Percentiles rank a stretch among this genome's conserved stretches.
These are phyloP conservation scores for Daldinia eschscholtzii DNA, from an alignment of 2,329 filamentous ascomycete genomes.

Conservation along the genomic window DNA sequence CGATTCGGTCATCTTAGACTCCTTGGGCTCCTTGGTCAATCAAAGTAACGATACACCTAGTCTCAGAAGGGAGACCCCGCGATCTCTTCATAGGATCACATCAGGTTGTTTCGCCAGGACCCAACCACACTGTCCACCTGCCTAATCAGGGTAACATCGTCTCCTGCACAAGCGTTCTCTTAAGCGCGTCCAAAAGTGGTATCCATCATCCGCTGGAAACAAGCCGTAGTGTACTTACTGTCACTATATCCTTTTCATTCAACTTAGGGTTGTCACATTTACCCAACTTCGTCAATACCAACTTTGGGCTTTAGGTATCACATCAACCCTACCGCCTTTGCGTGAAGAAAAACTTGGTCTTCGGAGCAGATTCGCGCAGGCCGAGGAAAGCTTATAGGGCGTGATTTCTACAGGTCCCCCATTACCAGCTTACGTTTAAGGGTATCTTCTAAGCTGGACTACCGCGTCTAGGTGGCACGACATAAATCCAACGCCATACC, in stretches of 20 bases:
- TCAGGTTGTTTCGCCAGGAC: slow-evolving; percentile 48
- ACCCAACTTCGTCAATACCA: slow-evolving; percentile 37
- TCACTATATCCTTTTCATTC: slow-evolving; percentile 36
- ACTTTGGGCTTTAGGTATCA: slow-evolving; percentile 31
- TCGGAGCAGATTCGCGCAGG: slow-evolving; percentile 25
- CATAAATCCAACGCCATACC: slow-evolving; percentile 39
- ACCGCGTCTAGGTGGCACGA: slow-evolving; percentile 36
- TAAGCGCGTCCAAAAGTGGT: slow-evolving; percentile 38
- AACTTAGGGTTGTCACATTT: slow-evolving; percentile 41
- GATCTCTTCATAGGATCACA: slow-evolving; percentile 48
- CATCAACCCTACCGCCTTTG: slow-evolving; percentile 21
- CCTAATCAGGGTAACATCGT: slow-evolving; percentile 51
- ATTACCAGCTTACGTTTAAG: slow-evolving; percentile 33
- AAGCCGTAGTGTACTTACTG: slow-evolving; percentile 28
- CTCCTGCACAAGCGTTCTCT: slow-evolving; percentile 42
- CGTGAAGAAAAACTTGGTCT: slow-evolving; percentile 29
- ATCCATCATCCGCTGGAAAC: slow-evolving; percentile 32
- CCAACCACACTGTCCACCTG: slow-evolving; percentile 48
- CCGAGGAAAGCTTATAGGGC: slow-evolving; percentile 32
- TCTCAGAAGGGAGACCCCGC: slow-evolving; percentile 30
- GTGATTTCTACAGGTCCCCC: slow-evolving; percentile 25
- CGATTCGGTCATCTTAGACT: slow-evolving; percentile 22
- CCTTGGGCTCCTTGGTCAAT: slow-evolving; percentile 34
- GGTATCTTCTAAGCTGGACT: slow-evolving; percentile 30
- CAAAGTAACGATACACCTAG: slow-evolving; percentile 47